phyloP scores from a whole-genome alignment of 768 basidiomycete species.

The Boletellus ananiceps region DNA sequence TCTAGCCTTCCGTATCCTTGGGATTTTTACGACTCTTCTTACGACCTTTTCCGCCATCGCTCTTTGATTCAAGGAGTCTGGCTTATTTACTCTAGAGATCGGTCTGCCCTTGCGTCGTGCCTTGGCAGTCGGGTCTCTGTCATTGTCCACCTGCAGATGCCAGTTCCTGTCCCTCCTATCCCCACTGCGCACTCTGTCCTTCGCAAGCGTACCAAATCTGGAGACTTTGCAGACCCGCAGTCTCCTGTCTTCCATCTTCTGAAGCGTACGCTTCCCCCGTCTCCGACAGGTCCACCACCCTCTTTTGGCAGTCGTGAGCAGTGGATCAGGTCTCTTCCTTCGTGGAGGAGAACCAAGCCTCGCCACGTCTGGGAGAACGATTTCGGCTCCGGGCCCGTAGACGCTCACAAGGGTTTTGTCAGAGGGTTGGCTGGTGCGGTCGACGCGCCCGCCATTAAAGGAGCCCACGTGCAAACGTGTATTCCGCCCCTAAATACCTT shows the following conservation, averaged over 20 bases:
- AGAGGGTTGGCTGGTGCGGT: conserved; percentile 72
- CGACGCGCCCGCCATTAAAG: conserved; percentile 82
- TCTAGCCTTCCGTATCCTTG: conserved; percentile 22
- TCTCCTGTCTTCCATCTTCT: conserved; percentile 49
- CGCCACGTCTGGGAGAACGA: conserved; percentile 65
- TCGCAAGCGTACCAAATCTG: conserved; percentile 52
- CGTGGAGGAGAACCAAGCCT: conserved; percentile 66
- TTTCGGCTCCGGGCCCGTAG: conserved; percentile 5
- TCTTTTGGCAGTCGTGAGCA: conserved; percentile 64
- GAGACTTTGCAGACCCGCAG: conserved; percentile 33
- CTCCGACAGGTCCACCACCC: conserved; percentile 57
- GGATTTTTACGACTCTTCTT: conserved; percentile 60
- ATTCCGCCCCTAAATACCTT: conserved; percentile 63
- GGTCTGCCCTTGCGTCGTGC: conserved; percentile 42
- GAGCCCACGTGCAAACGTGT: conserved; percentile 78
- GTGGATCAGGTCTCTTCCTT: conserved; percentile 68
- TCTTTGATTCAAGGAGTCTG: conserved; percentile 38
- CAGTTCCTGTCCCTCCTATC: conserved; percentile 74
- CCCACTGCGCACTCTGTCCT: conserved; percentile 60
- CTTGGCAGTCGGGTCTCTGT: conserved; percentile 39
- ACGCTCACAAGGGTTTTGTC: conserved; percentile 54
- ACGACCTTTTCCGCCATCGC: conserved; percentile 50
- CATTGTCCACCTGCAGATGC: conserved; percentile 62
- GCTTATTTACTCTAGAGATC: conserved; percentile 38
- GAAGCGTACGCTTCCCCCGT: conserved; percentile 55